Evolutionary conservation across 2,329 filamentous ascomycete species (phyloP).

Genomic region (Stemphylium beticola): DNA sequence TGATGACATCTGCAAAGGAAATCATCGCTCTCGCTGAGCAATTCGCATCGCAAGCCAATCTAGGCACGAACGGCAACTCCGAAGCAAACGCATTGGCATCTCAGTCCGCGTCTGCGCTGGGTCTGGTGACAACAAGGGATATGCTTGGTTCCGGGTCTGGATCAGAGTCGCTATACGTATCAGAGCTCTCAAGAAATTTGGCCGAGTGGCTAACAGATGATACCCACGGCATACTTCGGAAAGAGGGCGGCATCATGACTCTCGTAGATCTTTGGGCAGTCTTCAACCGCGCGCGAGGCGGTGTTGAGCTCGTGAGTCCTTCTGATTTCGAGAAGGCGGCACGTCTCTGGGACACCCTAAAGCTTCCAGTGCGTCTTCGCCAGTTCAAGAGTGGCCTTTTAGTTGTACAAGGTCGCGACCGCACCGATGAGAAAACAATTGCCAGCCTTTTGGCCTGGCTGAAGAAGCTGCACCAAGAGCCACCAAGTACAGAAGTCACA

Average conservation of each 20-base stretch:
- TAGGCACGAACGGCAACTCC: slow-evolving; percentile 62
- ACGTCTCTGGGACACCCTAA: slow-evolving; percentile 83
- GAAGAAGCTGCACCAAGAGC: slow-evolving; percentile 70
- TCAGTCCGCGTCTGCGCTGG: slow-evolving; percentile 82
- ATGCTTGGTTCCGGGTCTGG: slow-evolving; percentile 80
- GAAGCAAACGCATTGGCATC: slow-evolving; percentile 79
- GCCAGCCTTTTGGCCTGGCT: slow-evolving; percentile 79
- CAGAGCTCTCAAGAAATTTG: slow-evolving; percentile 54
- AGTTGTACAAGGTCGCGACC: slow-evolving; percentile 86
- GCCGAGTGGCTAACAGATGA: slow-evolving; percentile 50
- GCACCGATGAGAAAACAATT: slow-evolving; percentile 90
- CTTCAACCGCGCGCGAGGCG: slow-evolving; percentile 91
- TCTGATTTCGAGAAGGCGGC: slow-evolving; percentile 91
- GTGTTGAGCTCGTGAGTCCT: slow-evolving; percentile 92
- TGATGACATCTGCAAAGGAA: slow-evolving; percentile 98
- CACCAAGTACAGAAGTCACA: slow-evolving; percentile 66
- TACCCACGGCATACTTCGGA: slow-evolving; percentile 42
- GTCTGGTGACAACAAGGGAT: slow-evolving; percentile 92
- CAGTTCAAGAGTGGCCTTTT: slow-evolving; percentile 93
- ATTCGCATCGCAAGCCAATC: slow-evolving; percentile 72
- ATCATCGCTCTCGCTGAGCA: slow-evolving; percentile 91
- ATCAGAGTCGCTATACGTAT: slow-evolving; percentile 85
- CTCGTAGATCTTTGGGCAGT: slow-evolving; percentile 58
- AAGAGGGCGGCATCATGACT: slow-evolving; percentile 49
- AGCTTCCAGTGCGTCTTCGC: slow-evolving; percentile 82